A percentile compares a stretch with the other conserved stretches of the same genome.
These are phyloP conservation scores for Musa beccarii DNA, from an alignment of 176 grass and related monocot species.

Conservation along the genomic window DNA sequence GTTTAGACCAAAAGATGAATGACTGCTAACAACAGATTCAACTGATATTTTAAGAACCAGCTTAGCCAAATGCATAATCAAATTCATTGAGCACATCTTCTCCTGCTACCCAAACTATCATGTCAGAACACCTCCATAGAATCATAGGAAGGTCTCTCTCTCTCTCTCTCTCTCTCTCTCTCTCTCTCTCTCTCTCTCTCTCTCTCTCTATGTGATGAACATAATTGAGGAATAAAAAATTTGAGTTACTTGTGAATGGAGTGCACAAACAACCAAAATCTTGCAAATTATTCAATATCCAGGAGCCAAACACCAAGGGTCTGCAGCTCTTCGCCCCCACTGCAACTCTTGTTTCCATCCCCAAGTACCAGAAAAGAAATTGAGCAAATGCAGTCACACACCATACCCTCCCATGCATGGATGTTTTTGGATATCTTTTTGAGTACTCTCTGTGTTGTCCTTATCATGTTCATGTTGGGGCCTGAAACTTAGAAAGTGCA, in stretches of 20 bases:
- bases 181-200: no score
- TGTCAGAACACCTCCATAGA: no score
- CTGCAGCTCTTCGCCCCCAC: background rate
- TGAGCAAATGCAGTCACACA: background rate
- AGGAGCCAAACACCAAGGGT: background rate
- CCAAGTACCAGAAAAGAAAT: background rate
- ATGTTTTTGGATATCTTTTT: constrained; percentile 1
- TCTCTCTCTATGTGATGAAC: no score
- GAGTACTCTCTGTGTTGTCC: constrained; percentile 12
- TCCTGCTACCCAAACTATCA: no score
- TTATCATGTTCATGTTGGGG: constrained; percentile 18
- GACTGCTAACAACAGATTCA: no score
- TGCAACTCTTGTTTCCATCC: background rate
- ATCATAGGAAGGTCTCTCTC: no score
- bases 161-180: no score
- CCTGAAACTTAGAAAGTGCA: background rate
- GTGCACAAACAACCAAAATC: background rate
- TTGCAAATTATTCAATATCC: background rate
- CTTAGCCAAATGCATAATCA: no score
- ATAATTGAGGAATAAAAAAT: no score
- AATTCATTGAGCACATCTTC: no score
- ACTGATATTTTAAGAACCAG: no score
- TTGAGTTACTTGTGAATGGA: background rate
- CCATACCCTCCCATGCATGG: background rate
- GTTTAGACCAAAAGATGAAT: no score